Base-by-base conservation (phyloP, 148 eudicot genomes). In the Heliamphora exappendiculata region DNA sequence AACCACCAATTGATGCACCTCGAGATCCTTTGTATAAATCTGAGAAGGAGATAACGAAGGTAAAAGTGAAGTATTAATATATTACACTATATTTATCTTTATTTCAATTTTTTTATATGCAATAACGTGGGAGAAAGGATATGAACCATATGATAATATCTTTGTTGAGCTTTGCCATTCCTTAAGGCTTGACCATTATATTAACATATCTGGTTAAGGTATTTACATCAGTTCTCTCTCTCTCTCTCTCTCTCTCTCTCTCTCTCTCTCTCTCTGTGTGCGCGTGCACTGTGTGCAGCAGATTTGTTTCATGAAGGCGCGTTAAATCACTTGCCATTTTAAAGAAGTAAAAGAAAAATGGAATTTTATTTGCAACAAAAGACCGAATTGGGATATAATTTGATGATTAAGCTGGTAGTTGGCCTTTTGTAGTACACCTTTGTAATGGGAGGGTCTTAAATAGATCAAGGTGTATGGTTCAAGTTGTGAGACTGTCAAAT, bases 11-110 rank as follows among this genome's bases (percentile, higher is more conserved):
- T 82, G 99, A 96, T 79, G 98, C 97, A 57, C 97, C 93, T 76
- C 84, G 98, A 82, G 99, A 96, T 85, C 99, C 99, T n/a, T 78
- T 93, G 86, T 96, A 93, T 75, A 96, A 93, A 83, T 84, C 98
- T 45, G 97, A 96, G 77, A 87, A 87, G 78, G 94, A 96, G 82
- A 77, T 96, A 17, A 77, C 80, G 42, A 96, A 96, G 97, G 99
- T 91, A 84, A 49, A 74, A 6, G 24, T 41, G 36, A 76, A 45
- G 20, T 71, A n/a, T 33, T 34, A 3, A 2, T 7, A 4, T 29
- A 47, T 64, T 31, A 31, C 11, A 34, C 34, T 2, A 34, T 11
- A 45, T 3, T 53, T 51, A 2, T 33, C 17, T 71, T 51, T 10
- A 16, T 51, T 51, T 45, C 20, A 22, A 8, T n/a, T 33, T 20